A percentile compares a stretch with the other conserved stretches of the same genome.
These are phyloP conservation scores for Pseudoperonospora humuli DNA, from an alignment of 352 stramenopile genomes.

Conservation along the genomic window DNA sequence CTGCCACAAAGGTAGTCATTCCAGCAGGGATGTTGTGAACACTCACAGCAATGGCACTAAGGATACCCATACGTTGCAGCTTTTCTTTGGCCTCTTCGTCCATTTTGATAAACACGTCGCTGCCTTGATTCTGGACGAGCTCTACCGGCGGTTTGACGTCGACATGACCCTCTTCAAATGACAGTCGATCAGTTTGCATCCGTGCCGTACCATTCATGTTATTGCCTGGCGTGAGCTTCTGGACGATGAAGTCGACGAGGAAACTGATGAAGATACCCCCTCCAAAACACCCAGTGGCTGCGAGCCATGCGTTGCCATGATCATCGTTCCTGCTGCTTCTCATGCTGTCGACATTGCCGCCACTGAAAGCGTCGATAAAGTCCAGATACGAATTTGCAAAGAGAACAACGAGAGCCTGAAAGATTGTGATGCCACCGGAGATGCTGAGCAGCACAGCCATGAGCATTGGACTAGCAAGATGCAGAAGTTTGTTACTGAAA, in stretches of 20 bases:
- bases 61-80: conserved; percentile 85
- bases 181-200: conserved; percentile 21
- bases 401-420: conserved; percentile 71
- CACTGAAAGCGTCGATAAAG: conserved; percentile 28
- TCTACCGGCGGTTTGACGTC: conserved; percentile 17
- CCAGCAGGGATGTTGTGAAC: conserved; percentile 97
- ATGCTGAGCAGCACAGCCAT: conserved; percentile 61
- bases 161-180: conserved; percentile 14
- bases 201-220: conserved; percentile 25
- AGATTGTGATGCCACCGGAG: conserved; percentile 66
- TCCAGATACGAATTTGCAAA: conserved; percentile 38
- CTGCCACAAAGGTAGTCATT: conserved; percentile 91
- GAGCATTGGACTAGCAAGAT: conserved; percentile 45
- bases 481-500: conserved; percentile 60
- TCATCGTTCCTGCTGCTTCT: conserved; percentile 12
- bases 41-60: conserved; percentile 90
- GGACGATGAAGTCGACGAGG: conserved; percentile 33
- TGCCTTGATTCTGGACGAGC: conserved; percentile 23
- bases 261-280: conserved; percentile 58
- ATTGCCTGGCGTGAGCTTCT: conserved; percentile 28
- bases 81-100: conserved; percentile 35
- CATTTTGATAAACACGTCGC: conserved; percentile 29
- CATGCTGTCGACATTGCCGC: conserved; percentile 7
- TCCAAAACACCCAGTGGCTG: conserved; percentile 76
- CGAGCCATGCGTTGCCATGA: conserved; percentile 52